Base-by-base conservation (phyloP, 768 basidiomycete species). In the Russula ochroleuca region DNA sequence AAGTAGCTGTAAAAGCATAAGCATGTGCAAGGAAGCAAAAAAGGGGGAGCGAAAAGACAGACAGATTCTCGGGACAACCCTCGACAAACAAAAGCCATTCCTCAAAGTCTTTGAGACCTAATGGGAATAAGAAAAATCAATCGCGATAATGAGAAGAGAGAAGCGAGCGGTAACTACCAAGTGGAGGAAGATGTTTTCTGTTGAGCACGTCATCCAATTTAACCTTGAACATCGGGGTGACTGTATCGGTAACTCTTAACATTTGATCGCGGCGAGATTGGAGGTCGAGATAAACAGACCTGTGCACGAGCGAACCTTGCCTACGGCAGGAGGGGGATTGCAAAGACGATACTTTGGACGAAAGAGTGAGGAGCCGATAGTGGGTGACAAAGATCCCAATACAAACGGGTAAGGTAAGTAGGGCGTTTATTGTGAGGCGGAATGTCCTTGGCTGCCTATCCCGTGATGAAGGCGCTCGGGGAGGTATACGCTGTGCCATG, bases 1-100 rank as follows among this genome's bases (percentile, higher is more conserved):
- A 92, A 92, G 70, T 92, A 92, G 21, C 86, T 86, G 69, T 7
- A 65, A 31, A 63, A 17, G 64, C 10, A 28, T 61, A 10, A 63
- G 56, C 52, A 57, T 38, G 28, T 17, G 53, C n/a, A 41, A 6
- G 28, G 33, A 25, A 38, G 9, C 8, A 47, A 21, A 47, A 13
- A 13, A 43, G n/a, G 19, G n/a, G 55, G 10, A 21, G 25, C 61
- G 19, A 28, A 19, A 31, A 13, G 7, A 75, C 83, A 73, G 67
- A 86, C 81, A 92, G 79, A 70, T 91, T 92, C 73, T 92, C 90
- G 25, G 87, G 84, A 52, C 80, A 80, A 60, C 80, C 80, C 68
- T 92, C 91, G 59, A 88, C 87, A 73, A 89, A 90, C 48, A 92
- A 78, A 59, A 92, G 76, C 81, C 89, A 92, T 74, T 92, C 90